Evolutionary conservation across 257 asterid genomes (phyloP).

Genomic region (Fraxinus excelsior): DNA sequence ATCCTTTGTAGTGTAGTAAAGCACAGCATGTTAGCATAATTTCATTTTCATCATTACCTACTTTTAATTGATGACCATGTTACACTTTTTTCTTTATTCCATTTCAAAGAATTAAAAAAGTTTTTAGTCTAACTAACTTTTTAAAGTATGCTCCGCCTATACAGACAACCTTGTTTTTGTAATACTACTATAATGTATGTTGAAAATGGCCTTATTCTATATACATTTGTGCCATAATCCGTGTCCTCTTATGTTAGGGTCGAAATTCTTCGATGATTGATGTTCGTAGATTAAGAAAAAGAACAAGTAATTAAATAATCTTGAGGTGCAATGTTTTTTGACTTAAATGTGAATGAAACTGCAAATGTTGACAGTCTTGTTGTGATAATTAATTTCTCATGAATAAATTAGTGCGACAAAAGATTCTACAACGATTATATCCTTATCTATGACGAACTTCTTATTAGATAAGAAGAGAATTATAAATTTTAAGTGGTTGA

Average conservation of each 20-base stretch:
- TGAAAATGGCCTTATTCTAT: background rate
- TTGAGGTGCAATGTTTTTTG: constrained; percentile 10
- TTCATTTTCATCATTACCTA: constrained; percentile 38
- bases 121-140: background rate
- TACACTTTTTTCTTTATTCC: constrained; percentile 38
- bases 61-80: constrained; percentile 45
- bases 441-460: background rate
- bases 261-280: background rate
- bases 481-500: background rate
- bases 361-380: constrained; percentile 11
- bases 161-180: background rate
- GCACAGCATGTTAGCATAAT: constrained; percentile 36
- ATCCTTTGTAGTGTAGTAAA: constrained; percentile 34
- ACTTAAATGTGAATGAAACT: constrained; percentile 6
- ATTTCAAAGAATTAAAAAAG: constrained; percentile 20
- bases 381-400: background rate
- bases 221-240: background rate
- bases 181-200: background rate
- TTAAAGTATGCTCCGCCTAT: background rate
- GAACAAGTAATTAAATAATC: constrained; percentile 5
- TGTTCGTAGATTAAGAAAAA: background rate
- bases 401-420: constrained; percentile 4
- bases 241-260: background rate
- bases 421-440: background rate
- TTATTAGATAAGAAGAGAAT: background rate